These are phyloP conservation scores for Metarhizium album DNA, from an alignment of 2,329 filamentous ascomycete species.

Conservation along the genomic window DNA sequence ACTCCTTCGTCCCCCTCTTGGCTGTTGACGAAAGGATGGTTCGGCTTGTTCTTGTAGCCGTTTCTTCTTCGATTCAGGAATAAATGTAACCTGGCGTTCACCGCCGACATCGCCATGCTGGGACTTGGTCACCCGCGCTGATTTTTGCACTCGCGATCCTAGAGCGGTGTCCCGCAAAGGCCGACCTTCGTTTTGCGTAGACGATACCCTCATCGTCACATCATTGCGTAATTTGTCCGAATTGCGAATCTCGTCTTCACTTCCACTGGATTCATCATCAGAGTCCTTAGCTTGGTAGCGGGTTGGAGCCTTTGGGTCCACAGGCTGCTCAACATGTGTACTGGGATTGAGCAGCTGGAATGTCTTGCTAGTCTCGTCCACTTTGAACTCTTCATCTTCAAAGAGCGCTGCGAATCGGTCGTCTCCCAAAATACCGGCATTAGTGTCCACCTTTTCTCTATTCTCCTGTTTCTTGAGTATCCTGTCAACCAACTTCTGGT, in stretches of 20 bases:
- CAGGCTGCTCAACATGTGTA: constrained; percentile 39
- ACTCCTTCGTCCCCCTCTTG: constrained; percentile 46
- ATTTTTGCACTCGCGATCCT: constrained; percentile 43
- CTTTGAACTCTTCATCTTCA: constrained; percentile 83
- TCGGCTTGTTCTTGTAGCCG: constrained; percentile 27
- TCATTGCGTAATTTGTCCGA: constrained; percentile 22
- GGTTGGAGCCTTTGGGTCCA: constrained; percentile 23
- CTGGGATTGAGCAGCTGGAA: constrained; percentile 86
- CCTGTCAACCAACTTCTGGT: constrained; percentile 69
- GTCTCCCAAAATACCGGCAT: constrained; percentile 65
- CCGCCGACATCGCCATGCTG: constrained; percentile 42
- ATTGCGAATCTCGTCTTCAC: constrained; percentile 19
- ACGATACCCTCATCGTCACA: constrained; percentile 57
- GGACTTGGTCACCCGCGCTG: constrained; percentile 33
- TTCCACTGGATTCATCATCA: constrained; percentile 33
- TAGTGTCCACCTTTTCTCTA: constrained; percentile 44
- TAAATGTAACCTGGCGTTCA: constrained; percentile 62
- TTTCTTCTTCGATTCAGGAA: constrained; percentile 47
- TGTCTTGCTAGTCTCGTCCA: constrained; percentile 82
- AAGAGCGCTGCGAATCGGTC: constrained; percentile 81
- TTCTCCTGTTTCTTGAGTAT: constrained; percentile 55
- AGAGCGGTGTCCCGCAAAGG: constrained; percentile 45
- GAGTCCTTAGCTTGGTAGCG: constrained; percentile 29
- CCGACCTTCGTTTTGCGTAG: constrained; percentile 50
- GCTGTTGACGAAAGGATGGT: constrained; percentile 20